phyloP scores from a whole-genome alignment of 306 rosid genomes.

The Senna tora region DNA sequence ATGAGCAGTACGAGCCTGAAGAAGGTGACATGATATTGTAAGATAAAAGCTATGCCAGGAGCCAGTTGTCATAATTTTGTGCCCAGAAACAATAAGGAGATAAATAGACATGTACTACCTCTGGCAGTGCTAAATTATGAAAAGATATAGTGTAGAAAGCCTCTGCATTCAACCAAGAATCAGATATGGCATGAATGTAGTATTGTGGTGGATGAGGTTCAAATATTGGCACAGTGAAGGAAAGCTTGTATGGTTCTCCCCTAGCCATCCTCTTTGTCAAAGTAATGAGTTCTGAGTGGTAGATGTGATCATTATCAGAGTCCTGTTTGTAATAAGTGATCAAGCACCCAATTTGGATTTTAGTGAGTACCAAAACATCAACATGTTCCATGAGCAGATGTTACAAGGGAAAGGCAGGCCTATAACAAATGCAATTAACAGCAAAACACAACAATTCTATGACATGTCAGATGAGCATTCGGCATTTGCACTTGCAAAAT shows the following conservation, averaged over 20 bases:
- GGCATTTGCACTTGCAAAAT: constrained; percentile 18
- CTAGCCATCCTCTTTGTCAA: constrained; percentile 84
- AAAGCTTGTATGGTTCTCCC: constrained; percentile 87
- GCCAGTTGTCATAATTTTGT: constrained; percentile 17
- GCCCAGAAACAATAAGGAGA: constrained; percentile 25
- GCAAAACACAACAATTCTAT: constrained; percentile 21
- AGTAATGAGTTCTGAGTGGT: constrained; percentile 87
- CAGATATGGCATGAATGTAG: constrained; percentile 91
- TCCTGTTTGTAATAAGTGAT: constrained; percentile 61
- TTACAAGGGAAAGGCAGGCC: constrained; percentile 4
- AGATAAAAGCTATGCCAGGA: constrained; percentile 40
- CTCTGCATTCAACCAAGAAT: constrained; percentile 94
- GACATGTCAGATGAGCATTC: constrained; percentile 17
- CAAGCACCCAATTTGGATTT: constrained; percentile 33
- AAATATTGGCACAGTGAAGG: constrained; percentile 95
- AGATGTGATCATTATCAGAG: constrained; percentile 92
- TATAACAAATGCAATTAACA: constrained; percentile 1
- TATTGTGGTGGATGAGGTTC: constrained; percentile 99
- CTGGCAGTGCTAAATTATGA: constrained; percentile 83
- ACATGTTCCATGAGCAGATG: not conserved
- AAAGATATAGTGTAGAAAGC: constrained; percentile 91
- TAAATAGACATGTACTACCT: constrained; percentile 52
- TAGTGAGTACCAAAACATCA: constrained; percentile 21
- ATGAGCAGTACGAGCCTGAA: constrained; percentile 78
- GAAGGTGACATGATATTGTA: constrained; percentile 37